These are phyloP conservation scores for Coemansia sp. DNA, from an alignment of 192 early-diverging fungal species.

Conservation along the genomic window DNA sequence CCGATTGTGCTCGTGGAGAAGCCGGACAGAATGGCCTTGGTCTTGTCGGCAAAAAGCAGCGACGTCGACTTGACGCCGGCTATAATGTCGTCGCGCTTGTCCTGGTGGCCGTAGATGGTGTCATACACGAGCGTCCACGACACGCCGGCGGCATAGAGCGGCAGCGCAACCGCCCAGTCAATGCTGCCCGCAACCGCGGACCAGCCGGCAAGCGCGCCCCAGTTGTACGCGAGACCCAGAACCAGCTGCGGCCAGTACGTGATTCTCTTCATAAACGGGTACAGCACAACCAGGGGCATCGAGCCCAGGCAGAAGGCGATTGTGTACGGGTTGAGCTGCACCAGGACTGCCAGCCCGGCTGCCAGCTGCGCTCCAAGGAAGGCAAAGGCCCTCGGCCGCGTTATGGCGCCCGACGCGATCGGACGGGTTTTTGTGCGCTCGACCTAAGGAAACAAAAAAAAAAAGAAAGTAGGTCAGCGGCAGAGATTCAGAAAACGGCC, in stretches of 20 bases:
- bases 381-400: slow-evolving; percentile 64
- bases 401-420: slow-evolving; percentile 75
- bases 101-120: slow-evolving; percentile 96
- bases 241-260: slow-evolving; percentile 95
- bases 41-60: slow-evolving; percentile 74
- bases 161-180: slow-evolving; percentile 71
- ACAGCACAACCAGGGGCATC: slow-evolving; percentile 71
- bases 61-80: slow-evolving; percentile 93
- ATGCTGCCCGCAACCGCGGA: slow-evolving; percentile 70
- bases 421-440: slow-evolving; percentile 81
- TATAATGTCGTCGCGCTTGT: slow-evolving; percentile 85
- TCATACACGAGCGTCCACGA: slow-evolving; percentile 96
- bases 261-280: slow-evolving; percentile 94
- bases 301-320: slow-evolving; percentile 82
- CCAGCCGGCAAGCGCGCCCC: slow-evolving; percentile 89
- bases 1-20: slow-evolving; percentile 73
- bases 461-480: neutral
- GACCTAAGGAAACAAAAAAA: slow-evolving; percentile 52
- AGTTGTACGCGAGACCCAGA: slow-evolving; percentile 90
- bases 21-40: slow-evolving; percentile 64
- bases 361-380: slow-evolving; percentile 81
- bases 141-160: slow-evolving; percentile 82
- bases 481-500: neutral
- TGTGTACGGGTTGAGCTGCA: slow-evolving; percentile 89
- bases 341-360: slow-evolving; percentile 77